Evolutionary conservation across 495 filamentous ascomycete genomes (phyloP), one percentile per base, ranked within the genome.

Genomic region (Evernia prunastri): DNA sequence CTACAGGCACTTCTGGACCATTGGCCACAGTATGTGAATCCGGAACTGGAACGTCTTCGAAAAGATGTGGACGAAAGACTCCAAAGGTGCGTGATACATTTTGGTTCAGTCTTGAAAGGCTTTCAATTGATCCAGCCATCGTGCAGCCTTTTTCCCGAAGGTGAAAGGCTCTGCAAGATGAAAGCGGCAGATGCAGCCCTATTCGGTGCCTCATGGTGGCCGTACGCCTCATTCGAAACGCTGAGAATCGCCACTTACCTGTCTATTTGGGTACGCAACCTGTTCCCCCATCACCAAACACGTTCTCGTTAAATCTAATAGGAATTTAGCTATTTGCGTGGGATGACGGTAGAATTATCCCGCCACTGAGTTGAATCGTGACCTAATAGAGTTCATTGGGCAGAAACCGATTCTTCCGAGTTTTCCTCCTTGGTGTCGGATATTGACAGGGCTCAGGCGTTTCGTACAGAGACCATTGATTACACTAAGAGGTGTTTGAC

Each of bases 131-230:
- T 45, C 20, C 40, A 10, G 10, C 20, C 40, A 45, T 45, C 40
- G 40, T 20, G 40, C 57, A 63, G 60, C 20, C 47, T 63, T 15
- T 63, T 63, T 39, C 47, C 43, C 23, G 60, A 56, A 37, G 49
- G 60, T 63, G 45, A 63, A 56, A 63, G 60, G 60, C 51, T 63
- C 29, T 17, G 35, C 27, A 63, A 63, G 49, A 56, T 63, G 60
- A 63, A n/a, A 57, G 43, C 29, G 12, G 60, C 60, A 57, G 49
- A 63, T 33, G 43, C 49, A 12, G 60, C 45, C 23, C 47, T 63
- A 39, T 56, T 63, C 29, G 49, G 45, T 18, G 60, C 60, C 11
- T 63, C 45, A 25, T 63, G 60, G 60, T 63, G 60, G 60, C 60
- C 60, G 23, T 63, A 63, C 57, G 45, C 45, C 58, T 36, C 29